These are phyloP conservation scores for Solanum gandarillasii DNA, from an alignment of 257 asterid species.

Conservation along the genomic window DNA sequence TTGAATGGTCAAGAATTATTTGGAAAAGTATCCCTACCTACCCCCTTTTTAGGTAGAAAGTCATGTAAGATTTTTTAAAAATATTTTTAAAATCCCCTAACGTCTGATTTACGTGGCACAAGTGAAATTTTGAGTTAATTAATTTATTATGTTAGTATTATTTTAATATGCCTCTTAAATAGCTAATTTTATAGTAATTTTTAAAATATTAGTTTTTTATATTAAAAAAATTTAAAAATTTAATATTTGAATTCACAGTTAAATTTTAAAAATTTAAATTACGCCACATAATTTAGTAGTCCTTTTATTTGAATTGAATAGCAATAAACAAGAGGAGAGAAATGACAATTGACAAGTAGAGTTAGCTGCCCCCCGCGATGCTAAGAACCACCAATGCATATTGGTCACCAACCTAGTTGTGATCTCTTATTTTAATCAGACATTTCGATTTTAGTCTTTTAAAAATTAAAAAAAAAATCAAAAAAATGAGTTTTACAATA, in stretches of 20 bases:
- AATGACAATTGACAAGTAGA: neutral
- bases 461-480: too few relatives aligned
- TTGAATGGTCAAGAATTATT: neutral
- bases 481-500: too few relatives aligned
- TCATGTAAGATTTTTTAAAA: neutral
- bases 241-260: too few relatives aligned
- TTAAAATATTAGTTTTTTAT: too few relatives aligned
- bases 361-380: neutral
- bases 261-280: too few relatives aligned
- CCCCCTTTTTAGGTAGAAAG: neutral
- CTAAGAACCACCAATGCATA: neutral
- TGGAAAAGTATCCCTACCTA: neutral
- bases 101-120: accelerated
- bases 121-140: neutral
- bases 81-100: too few relatives aligned
- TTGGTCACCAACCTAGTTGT: neutral
- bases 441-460: too few relatives aligned
- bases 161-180: neutral
- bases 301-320: neutral
- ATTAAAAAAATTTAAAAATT: too few relatives aligned
- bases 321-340: neutral
- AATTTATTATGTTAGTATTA: neutral
- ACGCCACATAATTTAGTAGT: neutral
- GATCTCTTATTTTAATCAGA: neutral
- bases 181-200: too few relatives aligned